phyloP scores from a whole-genome alignment of 345 rosid species.

The Gossypium bickii region DNA sequence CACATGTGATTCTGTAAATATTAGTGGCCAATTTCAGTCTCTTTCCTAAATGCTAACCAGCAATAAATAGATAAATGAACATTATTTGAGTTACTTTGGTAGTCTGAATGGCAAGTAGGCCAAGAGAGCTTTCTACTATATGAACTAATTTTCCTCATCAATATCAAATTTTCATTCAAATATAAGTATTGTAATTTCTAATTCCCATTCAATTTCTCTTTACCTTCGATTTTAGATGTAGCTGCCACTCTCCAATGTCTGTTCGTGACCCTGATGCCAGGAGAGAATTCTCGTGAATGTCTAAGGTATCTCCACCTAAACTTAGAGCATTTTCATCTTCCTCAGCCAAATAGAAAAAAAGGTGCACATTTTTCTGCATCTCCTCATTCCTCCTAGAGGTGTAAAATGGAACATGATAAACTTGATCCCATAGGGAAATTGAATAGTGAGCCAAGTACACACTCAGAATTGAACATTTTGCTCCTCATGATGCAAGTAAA shows the following conservation, averaged over 20 bases:
- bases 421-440: not conserved
- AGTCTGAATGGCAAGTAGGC: slow-evolving; percentile 1
- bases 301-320: slow-evolving; percentile 31
- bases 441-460: not conserved
- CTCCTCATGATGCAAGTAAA: not conserved
- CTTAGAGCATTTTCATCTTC: slow-evolving; percentile 63
- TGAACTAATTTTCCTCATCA: not conserved
- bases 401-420: slow-evolving; percentile 13
- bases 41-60: slow-evolving; percentile 1
- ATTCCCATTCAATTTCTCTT: slow-evolving; percentile 5
- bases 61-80: not conserved
- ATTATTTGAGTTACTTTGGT: not conserved
- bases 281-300: slow-evolving; percentile 37
- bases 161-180: not conserved
- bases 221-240: slow-evolving; percentile 72
- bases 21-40: not conserved
- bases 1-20: not conserved
- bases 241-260: slow-evolving; percentile 79
- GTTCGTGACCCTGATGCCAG: slow-evolving; percentile 65
- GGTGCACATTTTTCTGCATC: slow-evolving; percentile 46
- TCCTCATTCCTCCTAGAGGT: slow-evolving; percentile 43
- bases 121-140: not conserved
- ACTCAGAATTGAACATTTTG: not conserved
- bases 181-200: not conserved
- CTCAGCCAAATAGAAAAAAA: slow-evolving; percentile 84